Conservation (phyloP, 2,329 filamentous ascomycete genomes). For the Hypomyces rosellus region DNA sequence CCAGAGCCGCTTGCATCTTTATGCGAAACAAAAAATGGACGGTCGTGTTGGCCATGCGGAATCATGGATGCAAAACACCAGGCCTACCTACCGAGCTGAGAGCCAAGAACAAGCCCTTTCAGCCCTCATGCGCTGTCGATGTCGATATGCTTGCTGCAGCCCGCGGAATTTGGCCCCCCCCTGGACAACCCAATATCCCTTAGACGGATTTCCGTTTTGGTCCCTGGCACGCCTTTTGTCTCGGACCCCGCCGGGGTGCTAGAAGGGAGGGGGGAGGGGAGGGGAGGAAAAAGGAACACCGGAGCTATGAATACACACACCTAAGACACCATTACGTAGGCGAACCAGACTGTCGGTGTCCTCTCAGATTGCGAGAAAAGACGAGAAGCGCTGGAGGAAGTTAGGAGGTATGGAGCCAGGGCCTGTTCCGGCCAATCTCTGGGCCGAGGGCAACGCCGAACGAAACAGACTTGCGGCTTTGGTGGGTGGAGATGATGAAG, state of each 20-base stretch:
- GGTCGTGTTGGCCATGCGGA: no score
- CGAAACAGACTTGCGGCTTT: no score
- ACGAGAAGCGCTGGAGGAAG: no score
- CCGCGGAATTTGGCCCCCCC: no score
- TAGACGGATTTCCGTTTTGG: slow-evolving; percentile 12
- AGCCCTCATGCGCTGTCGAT: background rate
- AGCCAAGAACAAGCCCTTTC: background rate
- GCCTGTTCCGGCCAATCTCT: background rate
- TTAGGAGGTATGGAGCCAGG: no score
- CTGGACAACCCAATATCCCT: background rate
- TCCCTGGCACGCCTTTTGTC: background rate
- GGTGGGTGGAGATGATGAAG: no score
- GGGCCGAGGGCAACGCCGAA: no score
- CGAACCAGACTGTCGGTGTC: slow-evolving; percentile 7
- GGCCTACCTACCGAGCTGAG: background rate
- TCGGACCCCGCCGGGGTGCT: background rate
- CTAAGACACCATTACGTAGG: background rate
- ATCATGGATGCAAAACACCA: no score
- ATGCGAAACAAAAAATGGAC: no score
- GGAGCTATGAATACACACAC: background rate
- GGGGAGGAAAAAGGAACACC: no score
- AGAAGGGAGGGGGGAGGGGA: no score
- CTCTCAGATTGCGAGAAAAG: slow-evolving; percentile 2
- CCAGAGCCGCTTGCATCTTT: no score
- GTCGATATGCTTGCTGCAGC: background rate